phyloP scores from a whole-genome alignment of 805 yeast genomes.

The Brettanomyces bruxellensis region DNA sequence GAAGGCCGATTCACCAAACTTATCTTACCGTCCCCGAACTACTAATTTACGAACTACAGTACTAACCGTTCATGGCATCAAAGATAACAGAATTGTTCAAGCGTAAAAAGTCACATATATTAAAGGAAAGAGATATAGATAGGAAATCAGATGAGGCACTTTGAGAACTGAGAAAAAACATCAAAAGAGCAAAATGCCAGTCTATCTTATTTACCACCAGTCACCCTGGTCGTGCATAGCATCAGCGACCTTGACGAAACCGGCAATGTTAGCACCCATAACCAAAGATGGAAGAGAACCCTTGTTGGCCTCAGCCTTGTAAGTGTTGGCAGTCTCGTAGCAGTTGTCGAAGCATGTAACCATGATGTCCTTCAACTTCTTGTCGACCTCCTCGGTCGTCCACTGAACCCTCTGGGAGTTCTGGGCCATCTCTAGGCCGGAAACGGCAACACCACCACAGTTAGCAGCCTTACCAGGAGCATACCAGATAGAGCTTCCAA shows the following conservation, averaged over 20 bases:
- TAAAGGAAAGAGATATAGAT: background rate
- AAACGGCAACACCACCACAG: slow-evolving; percentile 99
- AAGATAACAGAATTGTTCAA: too few species aligned
- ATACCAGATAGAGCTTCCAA: slow-evolving; percentile 73
- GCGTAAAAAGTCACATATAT: background rate
- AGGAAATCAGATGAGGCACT: too few species aligned
- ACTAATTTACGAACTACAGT: too few species aligned
- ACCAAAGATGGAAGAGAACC: slow-evolving; percentile 85
- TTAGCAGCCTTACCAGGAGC: slow-evolving; percentile 99
- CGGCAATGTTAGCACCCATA: slow-evolving; percentile 98
- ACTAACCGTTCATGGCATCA: too few species aligned
- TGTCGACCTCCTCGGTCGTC: slow-evolving; percentile 90
- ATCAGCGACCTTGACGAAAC: slow-evolving; percentile 96
- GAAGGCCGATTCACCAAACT: too few species aligned
- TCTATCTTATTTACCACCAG: slow-evolving; percentile 22
- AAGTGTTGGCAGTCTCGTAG: slow-evolving; percentile 75
- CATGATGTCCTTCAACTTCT: slow-evolving; percentile 87
- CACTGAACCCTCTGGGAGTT: slow-evolving; percentile 90
- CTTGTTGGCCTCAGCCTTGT: slow-evolving; percentile 59
- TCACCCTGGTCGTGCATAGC: slow-evolving; percentile 99
- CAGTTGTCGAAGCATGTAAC: slow-evolving; percentile 87
- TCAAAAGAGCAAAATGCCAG: too few species aligned
- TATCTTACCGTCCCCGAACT: too few species aligned
- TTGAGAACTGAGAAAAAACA: too few species aligned
- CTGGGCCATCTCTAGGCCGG: slow-evolving; percentile 99